A percentile compares a stretch with the other conserved stretches of the same genome.
These are phyloP conservation scores for Veloboletus limbatus DNA, from an alignment of 1,284 basidiomycete species.

Conservation along the genomic window DNA sequence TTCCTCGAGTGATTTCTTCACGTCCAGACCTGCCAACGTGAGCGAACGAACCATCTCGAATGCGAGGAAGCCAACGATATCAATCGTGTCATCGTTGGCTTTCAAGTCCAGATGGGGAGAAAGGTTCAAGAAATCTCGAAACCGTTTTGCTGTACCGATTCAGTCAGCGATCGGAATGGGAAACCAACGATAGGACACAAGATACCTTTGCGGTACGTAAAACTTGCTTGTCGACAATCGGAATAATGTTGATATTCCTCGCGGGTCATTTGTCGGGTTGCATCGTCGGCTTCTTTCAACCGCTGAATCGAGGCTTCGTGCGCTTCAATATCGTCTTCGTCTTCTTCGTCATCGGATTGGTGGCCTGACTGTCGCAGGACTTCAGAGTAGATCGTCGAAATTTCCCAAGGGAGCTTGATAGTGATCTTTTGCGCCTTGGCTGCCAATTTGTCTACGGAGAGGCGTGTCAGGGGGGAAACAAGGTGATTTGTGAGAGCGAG, in stretches of 20 bases:
- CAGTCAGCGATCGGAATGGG: neutral
- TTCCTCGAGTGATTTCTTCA: slow-evolving; percentile 78
- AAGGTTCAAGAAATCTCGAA: slow-evolving; percentile 95
- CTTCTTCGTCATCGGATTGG: slow-evolving; percentile 89
- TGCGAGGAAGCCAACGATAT: slow-evolving; percentile 94
- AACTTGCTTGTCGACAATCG: slow-evolving; percentile 95
- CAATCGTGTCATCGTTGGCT: slow-evolving; percentile 93
- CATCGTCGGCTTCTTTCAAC: slow-evolving; percentile 91
- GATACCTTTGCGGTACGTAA: slow-evolving; percentile 91
- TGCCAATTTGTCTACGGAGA: slow-evolving; percentile 65
- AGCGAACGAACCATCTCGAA: slow-evolving; percentile 97
- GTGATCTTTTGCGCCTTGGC: slow-evolving; percentile 90
- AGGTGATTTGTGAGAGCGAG: neutral
- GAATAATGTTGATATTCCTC: slow-evolving; percentile 98
- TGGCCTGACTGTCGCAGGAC: slow-evolving; percentile 68
- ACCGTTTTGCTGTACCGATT: slow-evolving; percentile 73
- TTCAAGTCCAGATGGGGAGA: slow-evolving; percentile 85
- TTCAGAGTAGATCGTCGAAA: slow-evolving; percentile 88
- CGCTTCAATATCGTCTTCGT: slow-evolving; percentile 95
- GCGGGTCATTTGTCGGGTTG: slow-evolving; percentile 92
- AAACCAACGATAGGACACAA: neutral
- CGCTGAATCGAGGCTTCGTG: slow-evolving; percentile 91
- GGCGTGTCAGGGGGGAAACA: neutral
- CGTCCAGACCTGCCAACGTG: slow-evolving; percentile 81
- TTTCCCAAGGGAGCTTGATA: slow-evolving; percentile 96